phyloP scores from a whole-genome alignment of 306 rosid species.

The Geum urbanum region DNA sequence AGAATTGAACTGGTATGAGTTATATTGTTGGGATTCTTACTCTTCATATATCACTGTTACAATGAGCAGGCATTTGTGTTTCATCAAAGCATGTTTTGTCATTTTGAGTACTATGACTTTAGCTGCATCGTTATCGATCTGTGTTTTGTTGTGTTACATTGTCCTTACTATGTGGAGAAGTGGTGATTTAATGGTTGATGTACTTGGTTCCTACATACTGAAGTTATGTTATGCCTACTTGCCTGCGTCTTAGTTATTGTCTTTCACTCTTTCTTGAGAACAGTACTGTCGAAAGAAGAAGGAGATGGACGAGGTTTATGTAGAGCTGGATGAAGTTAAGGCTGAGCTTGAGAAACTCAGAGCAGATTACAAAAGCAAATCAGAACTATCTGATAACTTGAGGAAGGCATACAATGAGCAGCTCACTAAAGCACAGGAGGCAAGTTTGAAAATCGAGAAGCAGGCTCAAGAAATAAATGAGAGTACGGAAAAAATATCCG shows the following conservation, averaged over 20 bases:
- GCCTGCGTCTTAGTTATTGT: background rate
- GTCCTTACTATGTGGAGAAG: background rate
- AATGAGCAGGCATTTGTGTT: background rate
- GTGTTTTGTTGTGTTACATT: background rate
- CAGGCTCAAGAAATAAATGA: conserved; percentile 47
- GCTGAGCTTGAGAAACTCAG: conserved; percentile 57
- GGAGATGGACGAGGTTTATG: conserved; percentile 55
- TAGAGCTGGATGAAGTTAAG: conserved; percentile 65
- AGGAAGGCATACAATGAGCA: conserved; percentile 54
- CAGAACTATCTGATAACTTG: conserved; percentile 44
- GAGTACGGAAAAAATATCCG: conserved; percentile 35
- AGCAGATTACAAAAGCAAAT: conserved; percentile 47
- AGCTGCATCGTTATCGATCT: background rate
- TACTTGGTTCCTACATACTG: background rate
- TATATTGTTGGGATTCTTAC: background rate
- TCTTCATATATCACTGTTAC: background rate
- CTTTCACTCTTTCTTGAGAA: background rate
- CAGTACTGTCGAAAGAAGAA: conserved; percentile 21
- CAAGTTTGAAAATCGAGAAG: conserved; percentile 51
- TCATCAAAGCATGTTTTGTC: background rate
- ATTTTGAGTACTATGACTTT: background rate
- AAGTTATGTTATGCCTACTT: background rate
- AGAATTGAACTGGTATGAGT: background rate
- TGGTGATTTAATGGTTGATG: background rate
- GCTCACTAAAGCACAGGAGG: conserved; percentile 38